phyloP scores from a whole-genome alignment of 2,329 filamentous ascomycete species.

The Aureobasidium sp. region DNA sequence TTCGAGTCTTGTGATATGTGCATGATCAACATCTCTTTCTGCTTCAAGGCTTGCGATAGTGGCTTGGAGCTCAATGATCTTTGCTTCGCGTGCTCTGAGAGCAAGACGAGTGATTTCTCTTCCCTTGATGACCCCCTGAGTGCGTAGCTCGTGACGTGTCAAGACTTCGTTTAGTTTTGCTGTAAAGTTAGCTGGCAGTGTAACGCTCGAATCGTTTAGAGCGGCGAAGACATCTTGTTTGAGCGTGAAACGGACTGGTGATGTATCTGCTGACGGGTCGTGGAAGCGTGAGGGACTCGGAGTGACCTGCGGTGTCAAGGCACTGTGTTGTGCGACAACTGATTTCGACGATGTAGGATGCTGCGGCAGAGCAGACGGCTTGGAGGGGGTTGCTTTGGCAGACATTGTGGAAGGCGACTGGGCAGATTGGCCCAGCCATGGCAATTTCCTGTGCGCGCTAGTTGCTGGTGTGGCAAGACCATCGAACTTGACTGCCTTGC shows the following conservation, averaged over 20 bases:
- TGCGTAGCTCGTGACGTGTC: conserved; percentile 49
- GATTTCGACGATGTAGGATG: neutral
- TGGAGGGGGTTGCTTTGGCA: conserved; percentile 1
- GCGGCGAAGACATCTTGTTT: conserved; percentile 16
- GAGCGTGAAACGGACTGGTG: conserved; percentile 3
- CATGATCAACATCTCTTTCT: conserved; percentile 42
- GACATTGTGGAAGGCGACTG: conserved; percentile 15
- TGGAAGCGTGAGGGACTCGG: conserved; percentile 30
- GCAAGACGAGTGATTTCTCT: conserved; percentile 59
- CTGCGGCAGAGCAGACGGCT: conserved; percentile 18
- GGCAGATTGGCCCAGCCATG: conserved; percentile 31
- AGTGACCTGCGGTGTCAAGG: conserved; percentile 24
- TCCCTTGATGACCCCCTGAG: conserved; percentile 56
- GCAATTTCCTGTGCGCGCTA: conserved; percentile 28
- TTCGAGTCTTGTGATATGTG: conserved; percentile 1
- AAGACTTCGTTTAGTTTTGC: conserved; percentile 41
- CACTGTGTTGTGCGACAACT: neutral
- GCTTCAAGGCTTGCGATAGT: conserved; percentile 53
- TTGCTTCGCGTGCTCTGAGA: conserved; percentile 57
- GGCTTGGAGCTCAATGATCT: conserved; percentile 59
- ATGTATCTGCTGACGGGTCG: conserved; percentile 15
- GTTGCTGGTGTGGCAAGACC: conserved; percentile 34
- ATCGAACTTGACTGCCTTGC: conserved; percentile 34
- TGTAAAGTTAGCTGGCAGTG: conserved; percentile 27
- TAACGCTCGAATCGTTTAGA: conserved; percentile 17